phyloP scores from a whole-genome alignment of 768 basidiomycete species.

The Boletus eberwhitei region DNA sequence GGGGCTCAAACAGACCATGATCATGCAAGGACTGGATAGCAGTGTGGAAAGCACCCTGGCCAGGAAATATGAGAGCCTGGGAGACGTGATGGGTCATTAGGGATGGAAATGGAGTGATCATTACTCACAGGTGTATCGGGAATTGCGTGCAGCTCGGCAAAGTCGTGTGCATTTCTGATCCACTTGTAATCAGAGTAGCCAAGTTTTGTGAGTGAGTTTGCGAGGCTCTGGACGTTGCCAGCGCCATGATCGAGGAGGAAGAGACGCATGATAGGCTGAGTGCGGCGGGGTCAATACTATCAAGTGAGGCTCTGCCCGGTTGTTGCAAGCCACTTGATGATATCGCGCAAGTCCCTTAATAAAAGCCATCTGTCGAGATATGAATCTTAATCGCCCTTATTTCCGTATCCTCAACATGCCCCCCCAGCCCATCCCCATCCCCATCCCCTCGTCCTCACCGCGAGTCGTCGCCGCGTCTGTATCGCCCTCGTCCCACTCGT shows the following conservation, averaged over 20 bases:
- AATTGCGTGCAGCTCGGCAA: constrained; percentile 45
- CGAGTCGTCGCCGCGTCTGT: constrained; percentile 46
- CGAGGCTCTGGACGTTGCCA: constrained; percentile 90
- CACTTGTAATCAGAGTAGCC: constrained; percentile 81
- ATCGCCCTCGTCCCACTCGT: constrained; percentile 45
- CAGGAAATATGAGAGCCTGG: constrained; percentile 94
- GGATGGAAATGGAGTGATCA: constrained; percentile 1
- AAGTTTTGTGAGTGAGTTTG: constrained; percentile 82
- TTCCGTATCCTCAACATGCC: constrained; percentile 39
- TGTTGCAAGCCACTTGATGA: no score
- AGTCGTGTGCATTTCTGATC: constrained; percentile 79
- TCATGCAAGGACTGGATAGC: constrained; percentile 74
- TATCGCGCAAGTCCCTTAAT: background rate
- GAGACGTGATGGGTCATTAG: constrained; percentile 11
- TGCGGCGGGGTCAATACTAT: background rate
- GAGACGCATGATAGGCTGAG: constrained; percentile 44
- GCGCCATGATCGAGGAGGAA: constrained; percentile 97
- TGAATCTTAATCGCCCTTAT: constrained; percentile 7
- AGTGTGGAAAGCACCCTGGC: constrained; percentile 90
- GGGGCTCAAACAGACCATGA: constrained; percentile 75
- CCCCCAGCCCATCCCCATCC: constrained; percentile 45
- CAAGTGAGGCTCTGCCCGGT: no score
- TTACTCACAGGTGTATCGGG: constrained; percentile 62
- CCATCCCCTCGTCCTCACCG: constrained; percentile 34
- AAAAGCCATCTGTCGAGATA: constrained; percentile 7